Base-by-base conservation (phyloP, 768 basidiomycete species). In the button mushroom (Agaricus bisporus) region DNA sequence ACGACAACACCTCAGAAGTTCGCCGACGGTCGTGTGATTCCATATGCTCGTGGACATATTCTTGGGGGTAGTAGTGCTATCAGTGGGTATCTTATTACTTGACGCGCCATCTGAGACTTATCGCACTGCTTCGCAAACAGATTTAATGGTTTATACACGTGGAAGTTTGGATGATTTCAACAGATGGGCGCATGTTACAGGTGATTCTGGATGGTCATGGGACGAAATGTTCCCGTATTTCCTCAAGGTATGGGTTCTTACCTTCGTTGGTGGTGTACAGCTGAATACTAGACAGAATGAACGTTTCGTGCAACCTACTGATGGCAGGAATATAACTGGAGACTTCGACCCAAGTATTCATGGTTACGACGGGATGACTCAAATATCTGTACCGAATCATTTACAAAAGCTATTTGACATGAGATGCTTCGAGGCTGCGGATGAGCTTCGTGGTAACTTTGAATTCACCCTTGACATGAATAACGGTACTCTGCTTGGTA, bases 261-360 rank as follows among this genome's bases (percentile, higher is more conserved):
- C 12, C 7, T 10, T 22, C 22, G 12, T 29, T 18, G 10, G 22
- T 4, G 48, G 15, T 4, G 12, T n/a, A 14, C 22, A 4, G 18
- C 15, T 18, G 11, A 41, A 41, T 22, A 22, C 18, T 17, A n/a
- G 35, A 36, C 37, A 76, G 74, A 67, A 67, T 57, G 75, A 78
- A 58, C 64, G 59, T 39, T 71, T 64, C 56, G 59, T 58, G 2
- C 57, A 64, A 10, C 72, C 76, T 2, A 66, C 66, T 3, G 73
- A 75, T 49, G 51, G 62, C n/a, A 74, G 74, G 54, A 63, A 74
- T 55, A 71, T 63, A 35, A 61, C 61, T 4, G 68, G 69, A 5
- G 63, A 76, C 56, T 72, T 65, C 49, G 60, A 72, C 51, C 72
- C 76, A 1, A 22, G 59, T 0, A 54, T 72, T 9, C 75, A 76